These are phyloP conservation scores for Scortechinia acanthostroma DNA, from an alignment of 2,329 filamentous ascomycete species.

Conservation along the genomic window DNA sequence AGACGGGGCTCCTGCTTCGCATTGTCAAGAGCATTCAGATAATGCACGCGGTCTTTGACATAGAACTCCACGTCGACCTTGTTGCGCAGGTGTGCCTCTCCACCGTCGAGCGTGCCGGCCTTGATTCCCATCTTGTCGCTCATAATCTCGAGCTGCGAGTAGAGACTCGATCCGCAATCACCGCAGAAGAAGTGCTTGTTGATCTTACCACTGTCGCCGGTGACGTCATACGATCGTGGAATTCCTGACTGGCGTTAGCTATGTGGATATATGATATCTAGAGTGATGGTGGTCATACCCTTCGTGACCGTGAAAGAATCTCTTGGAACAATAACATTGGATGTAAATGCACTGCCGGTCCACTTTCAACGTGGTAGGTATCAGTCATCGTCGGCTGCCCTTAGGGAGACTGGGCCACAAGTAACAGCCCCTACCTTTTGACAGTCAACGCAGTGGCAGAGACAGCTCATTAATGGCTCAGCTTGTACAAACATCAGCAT, in stretches of 20 bases:
- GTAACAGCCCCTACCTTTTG: conserved; percentile 2
- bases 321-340: conserved; percentile 40
- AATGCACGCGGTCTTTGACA: conserved; percentile 35
- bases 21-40: conserved; percentile 28
- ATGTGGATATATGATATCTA: background rate
- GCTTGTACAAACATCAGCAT: background rate
- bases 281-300: no score
- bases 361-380: conserved; percentile 21
- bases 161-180: conserved; percentile 39
- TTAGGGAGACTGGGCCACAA: no score
- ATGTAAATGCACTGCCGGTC: conserved; percentile 44
- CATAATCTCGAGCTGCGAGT: conserved; percentile 43
- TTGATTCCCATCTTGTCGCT: conserved; percentile 39
- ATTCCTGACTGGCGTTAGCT: conserved; percentile 20
- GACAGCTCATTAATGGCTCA: background rate
- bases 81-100: conserved; percentile 28
- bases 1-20: conserved; percentile 42
- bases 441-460: background rate
- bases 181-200: conserved; percentile 48
- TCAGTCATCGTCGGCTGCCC: background rate
- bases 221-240: conserved; percentile 35
- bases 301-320: conserved; percentile 36
- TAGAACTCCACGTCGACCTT: conserved; percentile 43
- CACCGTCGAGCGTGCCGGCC: conserved; percentile 39
- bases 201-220: conserved; percentile 39